Base-by-base conservation (phyloP, 2,329 filamentous ascomycete genomes). In the Apiospora rasikravindrae region DNA sequence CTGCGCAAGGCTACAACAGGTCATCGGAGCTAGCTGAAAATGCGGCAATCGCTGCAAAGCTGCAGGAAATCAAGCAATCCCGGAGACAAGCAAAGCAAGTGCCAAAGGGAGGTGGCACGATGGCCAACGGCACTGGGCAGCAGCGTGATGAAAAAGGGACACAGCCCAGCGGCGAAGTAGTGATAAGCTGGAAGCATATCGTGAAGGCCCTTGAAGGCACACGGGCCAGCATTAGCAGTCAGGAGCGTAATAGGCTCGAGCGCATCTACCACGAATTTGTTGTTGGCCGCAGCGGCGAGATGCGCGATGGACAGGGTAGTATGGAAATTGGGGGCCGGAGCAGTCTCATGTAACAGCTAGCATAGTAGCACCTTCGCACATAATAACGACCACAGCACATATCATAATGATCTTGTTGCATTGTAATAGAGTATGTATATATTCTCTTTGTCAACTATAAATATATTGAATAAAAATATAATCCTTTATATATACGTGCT, bases 191-290 rank as follows among this genome's bases (percentile, higher is more conserved):
- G 94, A 88, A 90, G 73, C 96, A 99, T 82, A 86, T 99, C 47
- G 87, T 92, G 80, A 92, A 92, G 77, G 93, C 93, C 51, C 86
- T 99, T 71, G 88, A 89, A 29, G 92, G 85, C 68, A 98, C 96
- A 5, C 87, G 95, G 75, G 90, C 94, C 29, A 97, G 94, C 81
- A 97, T 98, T 76, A 94, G 93, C 79, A 85, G 86, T 3, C 89
- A 94, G 73, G 96, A 99, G 84, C 89, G 91, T 77, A 87, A 85
- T 74, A 86, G 96, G 73, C 82, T 99, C 75, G 88, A 90, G 77
- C 89, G 89, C 53, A 98, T 99, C 73, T 99, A 99, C 80, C 87
- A 88, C 22, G 96, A 99, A 83, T 99, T 99, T 85, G 92, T 98
- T 0, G 93, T 94, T 4, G 95, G 95, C 0, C 88, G 96, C 76